A percentile compares a stretch with the other conserved stretches of the same genome.
Conservation (phyloP, 306 rosid species). For the Biancaea sappan region DNA sequence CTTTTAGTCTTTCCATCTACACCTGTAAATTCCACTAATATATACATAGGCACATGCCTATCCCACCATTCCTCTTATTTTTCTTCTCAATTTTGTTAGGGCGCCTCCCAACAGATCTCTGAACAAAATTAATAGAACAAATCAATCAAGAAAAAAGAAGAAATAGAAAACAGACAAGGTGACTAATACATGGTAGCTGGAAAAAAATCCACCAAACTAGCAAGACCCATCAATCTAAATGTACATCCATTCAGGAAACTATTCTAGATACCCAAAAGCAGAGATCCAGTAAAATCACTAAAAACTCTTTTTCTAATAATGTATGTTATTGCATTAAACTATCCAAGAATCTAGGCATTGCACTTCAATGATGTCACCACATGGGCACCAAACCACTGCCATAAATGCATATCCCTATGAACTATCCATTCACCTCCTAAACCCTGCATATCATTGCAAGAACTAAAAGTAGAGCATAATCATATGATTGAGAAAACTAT, state of each 20-base stretch:
- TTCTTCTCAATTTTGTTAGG: neutral
- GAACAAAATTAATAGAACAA: neutral
- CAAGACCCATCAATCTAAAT: neutral
- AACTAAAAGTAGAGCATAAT: conserved; percentile 6
- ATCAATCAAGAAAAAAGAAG: neutral
- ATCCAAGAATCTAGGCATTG: neutral
- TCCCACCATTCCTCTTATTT: neutral
- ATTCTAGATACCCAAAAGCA: neutral
- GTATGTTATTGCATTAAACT: neutral
- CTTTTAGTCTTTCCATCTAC: too few relatives aligned
- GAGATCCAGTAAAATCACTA: neutral
- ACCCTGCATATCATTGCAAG: neutral
- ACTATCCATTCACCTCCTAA: neutral
- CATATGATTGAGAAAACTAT: neutral
- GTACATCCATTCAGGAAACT: neutral
- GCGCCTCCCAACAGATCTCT: neutral
- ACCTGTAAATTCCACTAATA: too few relatives aligned
- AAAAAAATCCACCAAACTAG: neutral
- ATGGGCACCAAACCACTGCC: conserved; percentile 4
- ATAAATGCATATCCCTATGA: neutral
- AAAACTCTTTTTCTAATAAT: neutral
- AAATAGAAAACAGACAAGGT: neutral
- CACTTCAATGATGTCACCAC: neutral
- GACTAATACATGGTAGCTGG: neutral
- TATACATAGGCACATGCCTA: too few relatives aligned